phyloP scores from a whole-genome alignment of 257 asterid species.

The Gentiana dahurica region DNA sequence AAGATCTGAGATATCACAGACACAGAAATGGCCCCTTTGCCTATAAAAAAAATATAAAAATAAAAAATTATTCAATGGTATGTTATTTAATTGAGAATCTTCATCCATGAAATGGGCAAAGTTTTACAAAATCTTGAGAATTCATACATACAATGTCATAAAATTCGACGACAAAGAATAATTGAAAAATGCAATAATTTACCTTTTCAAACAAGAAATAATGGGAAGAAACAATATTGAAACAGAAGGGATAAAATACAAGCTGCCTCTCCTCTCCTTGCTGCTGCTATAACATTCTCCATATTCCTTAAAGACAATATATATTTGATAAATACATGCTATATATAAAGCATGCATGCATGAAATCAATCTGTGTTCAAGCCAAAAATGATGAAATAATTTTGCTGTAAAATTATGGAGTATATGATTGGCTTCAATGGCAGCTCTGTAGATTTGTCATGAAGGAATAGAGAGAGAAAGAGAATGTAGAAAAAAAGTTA shows the following conservation, averaged over 20 bases:
- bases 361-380: conserved; percentile 8
- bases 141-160: too few species aligned
- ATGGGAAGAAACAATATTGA: neutral
- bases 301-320: conserved; percentile 13
- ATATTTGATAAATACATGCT: conserved; percentile 14
- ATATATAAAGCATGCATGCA: conserved; percentile 32
- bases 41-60: conserved; percentile 3
- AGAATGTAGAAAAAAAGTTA: neutral
- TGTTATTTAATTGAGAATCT: too few species aligned
- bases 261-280: conserved; percentile 31
- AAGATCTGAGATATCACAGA: conserved; percentile 15
- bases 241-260: conserved; percentile 22
- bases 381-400: neutral
- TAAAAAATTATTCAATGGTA: too few species aligned
- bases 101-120: too few species aligned
- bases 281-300: conserved; percentile 24
- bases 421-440: conserved; percentile 1
- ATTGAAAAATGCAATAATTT: too few species aligned
- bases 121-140: too few species aligned
- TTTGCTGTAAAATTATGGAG: conserved; percentile 1
- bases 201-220: conserved; percentile 5
- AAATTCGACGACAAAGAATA: too few species aligned
- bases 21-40: conserved; percentile 17
- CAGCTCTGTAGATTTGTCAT: conserved; percentile 7
- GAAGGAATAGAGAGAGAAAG: neutral